Conservation (phyloP, 1,284 basidiomycete genomes). For the Boletus sp. region DNA sequence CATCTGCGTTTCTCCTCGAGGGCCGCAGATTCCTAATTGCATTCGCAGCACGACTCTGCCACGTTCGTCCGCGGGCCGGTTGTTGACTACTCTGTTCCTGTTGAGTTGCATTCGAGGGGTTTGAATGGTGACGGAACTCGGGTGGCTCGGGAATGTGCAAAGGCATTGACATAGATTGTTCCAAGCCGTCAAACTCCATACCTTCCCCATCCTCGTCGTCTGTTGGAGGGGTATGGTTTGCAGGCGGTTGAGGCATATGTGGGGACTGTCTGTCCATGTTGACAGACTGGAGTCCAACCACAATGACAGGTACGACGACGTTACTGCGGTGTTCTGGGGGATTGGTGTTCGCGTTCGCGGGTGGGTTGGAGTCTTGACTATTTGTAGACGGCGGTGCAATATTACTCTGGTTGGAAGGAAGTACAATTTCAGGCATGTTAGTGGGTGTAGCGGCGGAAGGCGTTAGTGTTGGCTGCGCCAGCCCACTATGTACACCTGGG, state of each 20-base stretch:
- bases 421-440: slow-evolving; percentile 18
- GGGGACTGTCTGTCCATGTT: slow-evolving; percentile 40
- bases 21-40: slow-evolving; percentile 54
- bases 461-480: slow-evolving; percentile 7
- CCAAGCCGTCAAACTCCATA: slow-evolving; percentile 25
- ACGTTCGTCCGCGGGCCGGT: slow-evolving; percentile 32
- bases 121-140: slow-evolving; percentile 20
- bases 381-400: slow-evolving; percentile 6
- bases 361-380: slow-evolving; percentile 14
- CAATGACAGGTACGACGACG: slow-evolving; percentile 72
- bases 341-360: slow-evolving; percentile 10
- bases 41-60: slow-evolving; percentile 52
- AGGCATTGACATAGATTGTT: slow-evolving; percentile 25
- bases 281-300: slow-evolving; percentile 75
- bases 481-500: slow-evolving; percentile 19
- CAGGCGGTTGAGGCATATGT: slow-evolving; percentile 17
- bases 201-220: slow-evolving; percentile 30
- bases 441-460: slow-evolving; percentile 11
- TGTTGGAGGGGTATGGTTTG: slow-evolving; percentile 10
- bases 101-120: slow-evolving; percentile 11
- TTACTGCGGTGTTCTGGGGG: slow-evolving; percentile 29
- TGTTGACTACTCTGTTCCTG: slow-evolving; percentile 23
- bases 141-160: slow-evolving; percentile 28
- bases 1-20: slow-evolving; percentile 34
- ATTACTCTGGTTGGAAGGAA: slow-evolving; percentile 2